A percentile compares a stretch with the other conserved stretches of the same genome.
These are phyloP conservation scores for Hyaloperonospora arabidopsidis DNA, from an alignment of 352 stramenopile species.

Conservation along the genomic window DNA sequence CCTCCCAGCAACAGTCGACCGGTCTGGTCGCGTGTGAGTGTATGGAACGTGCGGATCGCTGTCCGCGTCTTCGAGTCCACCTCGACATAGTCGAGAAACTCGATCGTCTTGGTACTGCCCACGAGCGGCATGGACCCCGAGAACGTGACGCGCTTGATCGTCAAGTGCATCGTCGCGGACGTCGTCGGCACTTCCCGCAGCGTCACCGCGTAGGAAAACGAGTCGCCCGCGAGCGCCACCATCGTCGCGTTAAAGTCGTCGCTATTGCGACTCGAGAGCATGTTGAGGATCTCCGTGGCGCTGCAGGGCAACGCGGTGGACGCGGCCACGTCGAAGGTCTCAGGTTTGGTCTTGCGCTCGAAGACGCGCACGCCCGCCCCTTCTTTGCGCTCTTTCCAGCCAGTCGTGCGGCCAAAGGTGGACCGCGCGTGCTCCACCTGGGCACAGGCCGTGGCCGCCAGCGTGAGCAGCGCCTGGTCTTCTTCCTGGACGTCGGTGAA, in stretches of 20 bases:
- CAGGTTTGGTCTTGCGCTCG: slow-evolving; percentile 18
- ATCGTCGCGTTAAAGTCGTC: slow-evolving; percentile 38
- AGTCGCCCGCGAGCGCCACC: slow-evolving; percentile 27
- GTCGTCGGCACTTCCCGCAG: slow-evolving; percentile 23
- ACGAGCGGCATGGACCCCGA: slow-evolving; percentile 21
- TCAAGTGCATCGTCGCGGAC: slow-evolving; percentile 13
- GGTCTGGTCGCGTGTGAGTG: slow-evolving; percentile 15
- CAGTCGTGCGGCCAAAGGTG: slow-evolving; percentile 4
- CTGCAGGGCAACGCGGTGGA: slow-evolving; percentile 25
- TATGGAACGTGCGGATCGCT: slow-evolving; percentile 23
- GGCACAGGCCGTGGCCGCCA: slow-evolving; percentile 13
- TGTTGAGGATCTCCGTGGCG: slow-evolving; percentile 23
- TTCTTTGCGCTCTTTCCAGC: slow-evolving; percentile 31
- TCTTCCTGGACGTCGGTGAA: slow-evolving; percentile 15
- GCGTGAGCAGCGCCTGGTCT: slow-evolving; percentile 20
- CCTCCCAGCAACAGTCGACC: slow-evolving; percentile 23
- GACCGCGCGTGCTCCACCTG: slow-evolving; percentile 17
- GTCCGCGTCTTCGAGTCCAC: slow-evolving; percentile 22
- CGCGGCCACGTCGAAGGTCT: slow-evolving; percentile 19
- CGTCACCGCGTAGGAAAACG: slow-evolving; percentile 31
- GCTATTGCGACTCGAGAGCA: slow-evolving; percentile 27
- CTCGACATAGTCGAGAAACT: slow-evolving; percentile 30
- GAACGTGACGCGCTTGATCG: slow-evolving; percentile 29
- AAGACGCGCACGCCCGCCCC: slow-evolving; percentile 25
- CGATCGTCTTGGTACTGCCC: slow-evolving; percentile 26